phyloP scores from a whole-genome alignment of 148 eudicot genomes.

The Amaranthus cruentus region DNA sequence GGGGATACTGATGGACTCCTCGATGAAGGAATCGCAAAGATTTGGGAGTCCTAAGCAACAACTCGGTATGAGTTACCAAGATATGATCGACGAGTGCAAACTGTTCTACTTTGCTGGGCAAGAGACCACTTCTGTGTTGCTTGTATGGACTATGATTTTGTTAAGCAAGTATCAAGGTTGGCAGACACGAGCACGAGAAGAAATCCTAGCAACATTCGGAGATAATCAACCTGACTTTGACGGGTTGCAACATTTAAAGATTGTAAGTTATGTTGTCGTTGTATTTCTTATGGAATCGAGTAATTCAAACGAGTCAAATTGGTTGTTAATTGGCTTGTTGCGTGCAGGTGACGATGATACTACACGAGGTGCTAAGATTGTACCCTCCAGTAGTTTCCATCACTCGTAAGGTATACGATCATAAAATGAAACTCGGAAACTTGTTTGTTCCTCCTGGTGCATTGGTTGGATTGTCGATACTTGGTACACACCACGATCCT shows the following conservation, averaged over 20 bases:
- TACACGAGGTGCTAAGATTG: conserved; percentile 47
- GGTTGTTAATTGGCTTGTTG: background rate
- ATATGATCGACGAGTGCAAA: conserved; percentile 38
- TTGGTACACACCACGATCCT: conserved; percentile 32
- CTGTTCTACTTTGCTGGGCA: conserved; percentile 45
- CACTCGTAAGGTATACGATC: conserved; percentile 8
- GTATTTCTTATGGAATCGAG: background rate
- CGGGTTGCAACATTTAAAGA: conserved; percentile 31
- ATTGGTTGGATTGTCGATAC: conserved; percentile 24
- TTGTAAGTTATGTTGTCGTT: conserved; percentile 16
- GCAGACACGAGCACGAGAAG: conserved; percentile 36
- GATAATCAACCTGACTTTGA: conserved; percentile 29
- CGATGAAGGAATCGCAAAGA: conserved; percentile 11
- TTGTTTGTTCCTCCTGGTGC: conserved; percentile 33
- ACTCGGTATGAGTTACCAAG: conserved; percentile 23
- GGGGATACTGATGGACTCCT: conserved; percentile 34
- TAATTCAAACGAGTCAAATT: background rate
- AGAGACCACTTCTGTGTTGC: conserved; percentile 33
- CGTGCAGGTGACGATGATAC: conserved; percentile 47
- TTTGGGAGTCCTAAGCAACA: conserved; percentile 15
- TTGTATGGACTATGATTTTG: conserved; percentile 39
- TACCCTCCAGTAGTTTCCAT: conserved; percentile 30
- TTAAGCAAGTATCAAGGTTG: conserved; percentile 35
- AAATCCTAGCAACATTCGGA: conserved; percentile 31
- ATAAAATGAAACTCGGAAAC: conserved; percentile 34